Conservation (phyloP, 1,284 basidiomycete genomes). For the Phellinidium pouzarii region DNA sequence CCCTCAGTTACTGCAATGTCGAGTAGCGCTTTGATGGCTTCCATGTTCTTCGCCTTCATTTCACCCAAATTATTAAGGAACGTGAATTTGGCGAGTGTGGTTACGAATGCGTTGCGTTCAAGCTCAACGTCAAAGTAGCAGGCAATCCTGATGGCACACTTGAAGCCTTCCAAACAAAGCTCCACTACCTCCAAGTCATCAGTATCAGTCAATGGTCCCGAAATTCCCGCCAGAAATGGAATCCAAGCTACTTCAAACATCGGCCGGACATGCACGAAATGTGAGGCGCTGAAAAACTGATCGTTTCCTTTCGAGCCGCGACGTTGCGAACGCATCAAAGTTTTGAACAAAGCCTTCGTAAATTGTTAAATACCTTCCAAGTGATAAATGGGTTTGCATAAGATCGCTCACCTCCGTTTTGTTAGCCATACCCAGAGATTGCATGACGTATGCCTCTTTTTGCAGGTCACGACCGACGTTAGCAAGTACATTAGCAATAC, state of each 20-base stretch:
- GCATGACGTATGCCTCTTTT: slow-evolving; percentile 89
- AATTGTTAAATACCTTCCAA: background rate
- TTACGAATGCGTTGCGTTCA: slow-evolving; percentile 93
- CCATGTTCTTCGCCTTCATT: slow-evolving; percentile 99
- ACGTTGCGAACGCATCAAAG: slow-evolving; percentile 83
- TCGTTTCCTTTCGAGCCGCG: slow-evolving; percentile 68
- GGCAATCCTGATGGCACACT: slow-evolving; percentile 86
- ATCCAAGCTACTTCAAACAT: slow-evolving; percentile 99
- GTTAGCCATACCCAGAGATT: slow-evolving; percentile 91
- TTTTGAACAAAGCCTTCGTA: slow-evolving; percentile 76
- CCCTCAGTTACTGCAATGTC: slow-evolving; percentile 93
- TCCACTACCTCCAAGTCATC: slow-evolving; percentile 89
- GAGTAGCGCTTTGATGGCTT: slow-evolving; percentile 90
- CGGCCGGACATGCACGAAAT: slow-evolving; percentile 89
- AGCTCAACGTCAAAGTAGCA: slow-evolving; percentile 95
- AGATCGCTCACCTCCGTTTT: slow-evolving; percentile 75
- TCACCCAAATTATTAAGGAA: slow-evolving; percentile 94
- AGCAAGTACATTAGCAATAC: slow-evolving; percentile 75
- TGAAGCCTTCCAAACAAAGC: slow-evolving; percentile 91
- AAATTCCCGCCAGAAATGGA: slow-evolving; percentile 89
- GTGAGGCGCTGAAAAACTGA: slow-evolving; percentile 91
- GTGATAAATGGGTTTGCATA: background rate
- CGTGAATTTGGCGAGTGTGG: slow-evolving; percentile 95
- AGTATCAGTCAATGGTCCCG: slow-evolving; percentile 86
- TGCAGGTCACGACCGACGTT: slow-evolving; percentile 90